Conservation (phyloP, 192 early-diverging fungal species). For the Linnemannia schmuckeri region DNA sequence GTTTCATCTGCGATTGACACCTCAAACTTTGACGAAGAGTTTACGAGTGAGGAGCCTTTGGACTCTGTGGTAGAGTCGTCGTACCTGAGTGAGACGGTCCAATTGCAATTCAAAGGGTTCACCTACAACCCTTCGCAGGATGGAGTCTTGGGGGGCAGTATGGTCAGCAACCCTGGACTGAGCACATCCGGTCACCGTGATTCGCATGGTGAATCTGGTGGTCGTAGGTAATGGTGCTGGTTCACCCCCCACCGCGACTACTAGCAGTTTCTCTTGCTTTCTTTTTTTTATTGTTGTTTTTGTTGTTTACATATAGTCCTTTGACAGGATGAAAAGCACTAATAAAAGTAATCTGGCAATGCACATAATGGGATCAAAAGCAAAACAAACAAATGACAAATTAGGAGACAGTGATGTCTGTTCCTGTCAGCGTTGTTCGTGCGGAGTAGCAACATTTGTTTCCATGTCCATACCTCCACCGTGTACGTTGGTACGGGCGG, state of each 20-base stretch:
- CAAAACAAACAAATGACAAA: not conserved
- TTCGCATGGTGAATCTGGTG: not conserved
- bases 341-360: too few species aligned
- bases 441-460: not conserved
- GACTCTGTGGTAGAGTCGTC: conserved; percentile 89
- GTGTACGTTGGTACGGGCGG: too few species aligned
- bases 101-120: conserved; percentile 96
- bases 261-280: not conserved
- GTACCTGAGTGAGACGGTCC: conserved; percentile 89
- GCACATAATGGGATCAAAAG: too few species aligned
- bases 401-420: not conserved
- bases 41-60: conserved; percentile 92
- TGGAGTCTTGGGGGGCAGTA: conserved; percentile 73
- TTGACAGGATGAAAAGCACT: not conserved
- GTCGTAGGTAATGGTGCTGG: conserved; percentile 29
- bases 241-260: not conserved
- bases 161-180: conserved; percentile 35
- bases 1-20: conserved; percentile 92
- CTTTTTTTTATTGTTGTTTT: not conserved
- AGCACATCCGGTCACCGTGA: conserved; percentile 33
- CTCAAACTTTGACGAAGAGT: conserved; percentile 98
- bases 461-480: not conserved
- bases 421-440: not conserved
- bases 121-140: conserved; percentile 86
- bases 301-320: not conserved